These are phyloP conservation scores for Phyllosticta citrichinensis DNA, from an alignment of 2,329 filamentous ascomycete genomes.

Conservation along the genomic window DNA sequence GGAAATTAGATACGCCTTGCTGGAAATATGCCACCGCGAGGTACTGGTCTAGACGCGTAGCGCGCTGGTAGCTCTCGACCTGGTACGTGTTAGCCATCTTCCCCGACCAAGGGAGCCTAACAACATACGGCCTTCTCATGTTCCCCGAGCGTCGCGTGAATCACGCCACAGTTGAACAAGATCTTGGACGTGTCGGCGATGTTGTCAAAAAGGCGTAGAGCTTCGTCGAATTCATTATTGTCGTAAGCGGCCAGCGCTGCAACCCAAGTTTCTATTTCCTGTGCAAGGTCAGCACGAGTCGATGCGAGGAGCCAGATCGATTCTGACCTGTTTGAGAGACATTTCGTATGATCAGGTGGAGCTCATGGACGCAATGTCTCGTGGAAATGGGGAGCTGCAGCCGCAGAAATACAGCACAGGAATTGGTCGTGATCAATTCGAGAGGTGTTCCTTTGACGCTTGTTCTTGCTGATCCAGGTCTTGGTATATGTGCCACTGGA, in stretches of 20 bases:
- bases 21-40: slow-evolving; percentile 97
- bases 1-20: slow-evolving; percentile 94
- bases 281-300: slow-evolving; percentile 19
- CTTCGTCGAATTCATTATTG: slow-evolving; percentile 92
- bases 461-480: neutral
- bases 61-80: slow-evolving; percentile 92
- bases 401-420: neutral
- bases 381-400: neutral
- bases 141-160: slow-evolving; percentile 90
- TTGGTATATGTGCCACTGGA: neutral
- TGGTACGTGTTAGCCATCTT: slow-evolving; percentile 28
- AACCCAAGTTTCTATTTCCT: slow-evolving; percentile 99
- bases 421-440: neutral
- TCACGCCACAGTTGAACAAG: slow-evolving; percentile 95
- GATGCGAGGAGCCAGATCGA: neutral
- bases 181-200: slow-evolving; percentile 97
- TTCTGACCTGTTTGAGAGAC: slow-evolving; percentile 39
- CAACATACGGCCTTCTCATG: slow-evolving; percentile 81
- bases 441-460: neutral
- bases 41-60: slow-evolving; percentile 84
- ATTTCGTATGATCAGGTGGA: slow-evolving; percentile 23
- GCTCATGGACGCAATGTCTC: neutral
- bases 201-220: slow-evolving; percentile 69
- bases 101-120: slow-evolving; percentile 11
- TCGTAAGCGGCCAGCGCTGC: slow-evolving; percentile 84